Conservation (phyloP, 2,329 filamentous ascomycete species). For the Trichoderma atrobrunneum region DNA sequence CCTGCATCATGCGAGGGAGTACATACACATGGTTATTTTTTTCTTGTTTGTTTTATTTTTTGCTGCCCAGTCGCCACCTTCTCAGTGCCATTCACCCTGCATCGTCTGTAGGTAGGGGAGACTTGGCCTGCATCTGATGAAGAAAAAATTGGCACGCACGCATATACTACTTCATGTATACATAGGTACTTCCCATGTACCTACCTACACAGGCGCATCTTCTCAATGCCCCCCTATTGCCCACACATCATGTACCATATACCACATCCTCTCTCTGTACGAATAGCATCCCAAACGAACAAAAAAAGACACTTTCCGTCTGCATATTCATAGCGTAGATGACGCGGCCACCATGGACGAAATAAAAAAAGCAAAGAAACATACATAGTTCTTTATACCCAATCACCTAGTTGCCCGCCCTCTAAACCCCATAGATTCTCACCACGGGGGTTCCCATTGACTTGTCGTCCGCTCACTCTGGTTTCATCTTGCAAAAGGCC, state of each 20-base stretch:
- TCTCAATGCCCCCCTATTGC: not conserved
- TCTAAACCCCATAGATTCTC: not conserved
- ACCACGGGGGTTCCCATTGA: not conserved
- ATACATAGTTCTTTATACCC: not conserved
- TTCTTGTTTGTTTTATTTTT: not conserved
- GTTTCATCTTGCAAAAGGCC: not conserved
- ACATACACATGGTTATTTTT: not conserved
- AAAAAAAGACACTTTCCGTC: not conserved
- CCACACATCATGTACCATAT: not conserved
- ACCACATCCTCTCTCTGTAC: not conserved
- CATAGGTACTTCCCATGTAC: not conserved
- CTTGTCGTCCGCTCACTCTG: not conserved
- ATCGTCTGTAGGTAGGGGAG: too few species aligned
- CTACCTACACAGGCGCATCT: too few species aligned
- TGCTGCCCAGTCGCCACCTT: not conserved
- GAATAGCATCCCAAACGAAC: not conserved
- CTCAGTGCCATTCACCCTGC: not conserved
- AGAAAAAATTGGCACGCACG: not conserved
- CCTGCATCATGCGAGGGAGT: not conserved
- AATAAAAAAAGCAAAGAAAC: not conserved
- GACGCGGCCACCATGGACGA: slow-evolving; percentile 3
- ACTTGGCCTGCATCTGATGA: not conserved
- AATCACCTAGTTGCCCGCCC: not conserved
- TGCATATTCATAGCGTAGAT: slow-evolving; percentile 1
- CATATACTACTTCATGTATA: not conserved